A percentile compares a stretch with the other conserved stretches of the same genome.
Conservation (phyloP, 345 rosid genomes). For the Crucihimalaya himalaica region DNA sequence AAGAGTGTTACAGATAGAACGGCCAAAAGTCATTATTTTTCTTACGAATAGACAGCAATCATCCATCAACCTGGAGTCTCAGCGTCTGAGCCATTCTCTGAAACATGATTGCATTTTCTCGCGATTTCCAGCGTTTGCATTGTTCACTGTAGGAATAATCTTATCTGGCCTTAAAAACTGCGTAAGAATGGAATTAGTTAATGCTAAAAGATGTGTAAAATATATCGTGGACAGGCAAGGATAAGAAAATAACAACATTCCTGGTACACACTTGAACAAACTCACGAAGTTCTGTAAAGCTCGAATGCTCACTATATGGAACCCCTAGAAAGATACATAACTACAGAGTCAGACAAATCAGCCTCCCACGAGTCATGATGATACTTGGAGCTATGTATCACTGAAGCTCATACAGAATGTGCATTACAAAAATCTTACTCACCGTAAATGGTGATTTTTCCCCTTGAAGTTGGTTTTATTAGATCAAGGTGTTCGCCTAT, state of each 20-base stretch:
- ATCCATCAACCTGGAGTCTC: constrained; percentile 24
- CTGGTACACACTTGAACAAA: constrained; percentile 62
- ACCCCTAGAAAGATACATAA: constrained; percentile 51
- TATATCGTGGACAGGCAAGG: neutral
- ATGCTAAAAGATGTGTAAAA: neutral
- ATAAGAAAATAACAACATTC: neutral
- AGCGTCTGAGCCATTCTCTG: constrained; percentile 61
- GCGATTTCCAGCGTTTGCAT: constrained; percentile 56
- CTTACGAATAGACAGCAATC: neutral
- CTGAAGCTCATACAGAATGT: neutral
- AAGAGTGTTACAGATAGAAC: neutral
- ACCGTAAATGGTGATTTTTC: constrained; percentile 74
- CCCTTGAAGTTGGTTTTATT: constrained; percentile 62
- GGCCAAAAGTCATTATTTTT: neutral
- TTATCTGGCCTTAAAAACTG: constrained; percentile 72
- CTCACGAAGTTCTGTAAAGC: constrained; percentile 71
- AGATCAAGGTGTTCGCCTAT: constrained; percentile 60
- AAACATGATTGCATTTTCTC: constrained; percentile 77
- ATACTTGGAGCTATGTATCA: constrained; percentile 3
- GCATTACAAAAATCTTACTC: constrained; percentile 35
- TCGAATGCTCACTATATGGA: constrained; percentile 84
- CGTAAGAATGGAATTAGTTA: constrained; percentile 15
- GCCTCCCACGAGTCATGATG: neutral
- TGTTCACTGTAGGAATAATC: constrained; percentile 81
- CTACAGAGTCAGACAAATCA: neutral